These are phyloP conservation scores for Fusarium sp. DNA, from an alignment of 2,329 filamentous ascomycete genomes.

Conservation along the genomic window DNA sequence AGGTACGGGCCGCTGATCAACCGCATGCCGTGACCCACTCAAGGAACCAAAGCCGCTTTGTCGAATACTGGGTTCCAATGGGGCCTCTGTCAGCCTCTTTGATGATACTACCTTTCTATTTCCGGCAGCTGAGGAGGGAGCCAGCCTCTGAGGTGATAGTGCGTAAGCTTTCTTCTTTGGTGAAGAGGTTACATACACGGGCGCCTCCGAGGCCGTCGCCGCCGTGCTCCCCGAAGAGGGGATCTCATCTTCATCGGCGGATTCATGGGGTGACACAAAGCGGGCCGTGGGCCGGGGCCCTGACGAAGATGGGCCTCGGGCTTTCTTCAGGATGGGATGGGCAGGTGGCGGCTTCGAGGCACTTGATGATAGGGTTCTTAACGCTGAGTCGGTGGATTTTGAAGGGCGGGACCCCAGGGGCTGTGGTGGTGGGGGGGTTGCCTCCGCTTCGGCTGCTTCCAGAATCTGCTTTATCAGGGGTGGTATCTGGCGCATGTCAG, in stretches of 20 bases:
- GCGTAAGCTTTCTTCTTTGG: conserved; percentile 49
- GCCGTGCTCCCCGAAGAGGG: conserved; percentile 60
- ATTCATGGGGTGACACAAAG: conserved; percentile 70
- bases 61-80: conserved; percentile 51
- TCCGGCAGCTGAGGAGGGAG: conserved; percentile 60
- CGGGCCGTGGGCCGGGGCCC: conserved; percentile 73
- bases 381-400: conserved; percentile 42
- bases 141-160: conserved; percentile 57
- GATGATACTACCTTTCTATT: conserved; percentile 64
- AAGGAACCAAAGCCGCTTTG: conserved; percentile 48
- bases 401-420: conserved; percentile 33
- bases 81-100: conserved; percentile 55
- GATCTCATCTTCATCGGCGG: conserved; percentile 61
- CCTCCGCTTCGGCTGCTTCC: conserved; percentile 41
- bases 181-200: conserved; percentile 46
- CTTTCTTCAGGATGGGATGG: conserved; percentile 74
- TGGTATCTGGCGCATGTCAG: conserved; percentile 46
- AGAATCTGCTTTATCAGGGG: conserved; percentile 51
- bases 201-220: conserved; percentile 51
- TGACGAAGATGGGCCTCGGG: conserved; percentile 66
- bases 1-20: conserved; percentile 44
- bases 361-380: conserved; percentile 57
- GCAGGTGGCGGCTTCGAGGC: conserved; percentile 63
- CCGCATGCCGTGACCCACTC: conserved; percentile 42
- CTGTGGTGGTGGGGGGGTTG: conserved; percentile 30